A percentile compares a stretch with the other conserved stretches of the same genome.
Evolutionary conservation across 2,329 filamentous ascomycete species (phyloP).

Genomic region (Claviceps sp.): DNA sequence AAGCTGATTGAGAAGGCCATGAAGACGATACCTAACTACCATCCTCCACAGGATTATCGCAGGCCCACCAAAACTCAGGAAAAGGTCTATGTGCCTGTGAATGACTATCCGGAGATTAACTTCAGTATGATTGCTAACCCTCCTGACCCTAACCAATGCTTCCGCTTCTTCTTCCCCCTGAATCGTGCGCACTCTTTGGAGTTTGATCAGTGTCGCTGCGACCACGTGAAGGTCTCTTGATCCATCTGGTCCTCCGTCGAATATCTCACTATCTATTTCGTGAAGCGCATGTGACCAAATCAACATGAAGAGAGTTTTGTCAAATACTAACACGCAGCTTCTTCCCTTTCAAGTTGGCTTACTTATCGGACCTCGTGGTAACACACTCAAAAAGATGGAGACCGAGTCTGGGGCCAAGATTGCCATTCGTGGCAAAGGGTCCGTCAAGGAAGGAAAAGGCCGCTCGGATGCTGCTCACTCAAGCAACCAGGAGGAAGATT

Average conservation of each 20-base stretch:
- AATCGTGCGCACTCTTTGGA: constrained; percentile 20
- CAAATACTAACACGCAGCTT: constrained; percentile 84
- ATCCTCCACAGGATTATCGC: constrained; percentile 95
- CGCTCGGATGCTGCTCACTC: constrained; percentile 97
- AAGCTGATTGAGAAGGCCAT: constrained; percentile 98
- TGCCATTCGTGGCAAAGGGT: constrained; percentile 97
- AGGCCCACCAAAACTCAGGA: constrained; percentile 99
- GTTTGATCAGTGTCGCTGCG: constrained; percentile 29
- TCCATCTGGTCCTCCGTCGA: constrained; percentile 21
- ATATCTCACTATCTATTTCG: not conserved
- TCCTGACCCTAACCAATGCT: constrained; percentile 56
- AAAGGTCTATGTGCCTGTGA: constrained; percentile 99
- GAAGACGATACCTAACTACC: constrained; percentile 99
- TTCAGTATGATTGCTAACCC: constrained; percentile 99
- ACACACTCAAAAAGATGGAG: constrained; percentile 99
- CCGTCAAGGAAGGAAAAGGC: constrained; percentile 98
- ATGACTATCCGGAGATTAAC: constrained; percentile 99
- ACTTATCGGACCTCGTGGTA: constrained; percentile 99
- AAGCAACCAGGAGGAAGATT: constrained; percentile 98
- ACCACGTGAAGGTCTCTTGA: constrained; percentile 18
- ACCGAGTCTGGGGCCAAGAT: constrained; percentile 95
- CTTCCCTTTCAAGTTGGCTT: constrained; percentile 88
- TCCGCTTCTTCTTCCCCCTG: constrained; percentile 19
- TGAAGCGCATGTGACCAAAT: constrained; percentile 15
- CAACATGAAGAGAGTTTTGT: constrained; percentile 10